Evolutionary conservation across 2,329 filamentous ascomycete genomes (phyloP).

Genomic region (Chlorencoelia australis): DNA sequence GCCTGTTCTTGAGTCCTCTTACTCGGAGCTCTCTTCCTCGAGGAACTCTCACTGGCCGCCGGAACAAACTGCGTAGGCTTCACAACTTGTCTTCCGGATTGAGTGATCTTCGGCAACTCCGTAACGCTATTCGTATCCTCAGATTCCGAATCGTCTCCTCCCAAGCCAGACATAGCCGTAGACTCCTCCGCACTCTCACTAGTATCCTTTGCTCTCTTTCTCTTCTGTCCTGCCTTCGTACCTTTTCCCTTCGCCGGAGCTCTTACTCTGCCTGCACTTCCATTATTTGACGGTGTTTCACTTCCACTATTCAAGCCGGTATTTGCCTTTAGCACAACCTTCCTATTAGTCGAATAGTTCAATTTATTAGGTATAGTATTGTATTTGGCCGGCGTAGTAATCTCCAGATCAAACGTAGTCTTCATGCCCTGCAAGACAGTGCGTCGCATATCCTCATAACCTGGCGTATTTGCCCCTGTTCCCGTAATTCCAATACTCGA

Average conservation of each 20-base stretch:
- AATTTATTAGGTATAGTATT: too few relatives aligned
- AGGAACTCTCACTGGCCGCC: slow-evolving; percentile 34
- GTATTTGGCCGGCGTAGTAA: slow-evolving; percentile 17
- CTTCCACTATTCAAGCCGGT: slow-evolving; percentile 9
- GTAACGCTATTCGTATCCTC: slow-evolving; percentile 35
- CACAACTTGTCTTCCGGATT: slow-evolving; percentile 63
- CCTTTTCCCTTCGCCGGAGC: slow-evolving; percentile 14
- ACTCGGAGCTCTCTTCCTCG: slow-evolving; percentile 33
- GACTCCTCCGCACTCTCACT: slow-evolving; percentile 24
- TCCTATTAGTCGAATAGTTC: slow-evolving; percentile 12
- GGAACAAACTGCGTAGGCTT: slow-evolving; percentile 56
- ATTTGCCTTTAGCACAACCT: slow-evolving; percentile 9
- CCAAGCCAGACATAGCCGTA: slow-evolving; percentile 23
- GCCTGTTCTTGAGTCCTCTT: slow-evolving; percentile 50
- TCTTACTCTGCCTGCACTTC: slow-evolving; percentile 12
- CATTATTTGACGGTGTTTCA: slow-evolving; percentile 19
- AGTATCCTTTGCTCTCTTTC: slow-evolving; percentile 23
- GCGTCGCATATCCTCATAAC: slow-evolving; percentile 28
- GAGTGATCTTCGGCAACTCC: slow-evolving; percentile 53
- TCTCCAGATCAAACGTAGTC: slow-evolving; percentile 27
- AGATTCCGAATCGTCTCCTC: slow-evolving; percentile 30
- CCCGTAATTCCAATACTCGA: slow-evolving; percentile 22
- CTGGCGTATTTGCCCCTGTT: slow-evolving; percentile 21
- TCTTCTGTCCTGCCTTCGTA: slow-evolving; percentile 19
- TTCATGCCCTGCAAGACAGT: slow-evolving; percentile 28